These are phyloP conservation scores for Taphrina deformans DNA, from an alignment of 1,139 yeast species.

Conservation along the genomic window DNA sequence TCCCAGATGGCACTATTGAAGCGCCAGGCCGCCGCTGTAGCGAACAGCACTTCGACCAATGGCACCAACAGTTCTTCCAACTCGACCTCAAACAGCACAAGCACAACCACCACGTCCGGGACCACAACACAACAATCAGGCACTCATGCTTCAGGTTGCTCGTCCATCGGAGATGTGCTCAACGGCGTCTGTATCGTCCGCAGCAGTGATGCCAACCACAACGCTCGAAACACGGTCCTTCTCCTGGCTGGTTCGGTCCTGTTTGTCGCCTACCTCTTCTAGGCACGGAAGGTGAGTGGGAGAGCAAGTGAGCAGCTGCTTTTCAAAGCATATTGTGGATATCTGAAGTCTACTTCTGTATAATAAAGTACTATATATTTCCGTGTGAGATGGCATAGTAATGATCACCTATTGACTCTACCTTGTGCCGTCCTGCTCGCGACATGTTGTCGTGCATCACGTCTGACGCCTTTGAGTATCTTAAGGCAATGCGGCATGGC, in stretches of 20 bases:
- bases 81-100: neutral
- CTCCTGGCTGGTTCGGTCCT: neutral
- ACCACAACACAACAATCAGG: neutral
- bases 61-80: neutral
- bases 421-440: too few species aligned
- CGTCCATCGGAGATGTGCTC: constrained; percentile 8
- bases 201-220: constrained; percentile 2
- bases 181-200: neutral
- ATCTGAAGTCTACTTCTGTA: too few species aligned
- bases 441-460: too few species aligned
- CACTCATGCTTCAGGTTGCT: constrained; percentile 1
- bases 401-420: too few species aligned
- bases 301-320: too few species aligned
- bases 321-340: too few species aligned
- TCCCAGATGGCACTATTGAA: constrained; percentile 19
- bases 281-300: neutral
- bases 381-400: too few species aligned
- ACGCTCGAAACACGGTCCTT: neutral
- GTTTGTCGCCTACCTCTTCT: neutral
- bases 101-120: neutral
- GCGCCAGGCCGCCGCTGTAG: constrained; percentile 6
- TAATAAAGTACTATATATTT: too few species aligned
- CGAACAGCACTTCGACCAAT: neutral
- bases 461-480: too few species aligned
- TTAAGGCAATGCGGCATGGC: too few species aligned